phyloP scores from a whole-genome alignment of 2,329 filamentous ascomycete genomes.

The Verticillium zaregamsianum region DNA sequence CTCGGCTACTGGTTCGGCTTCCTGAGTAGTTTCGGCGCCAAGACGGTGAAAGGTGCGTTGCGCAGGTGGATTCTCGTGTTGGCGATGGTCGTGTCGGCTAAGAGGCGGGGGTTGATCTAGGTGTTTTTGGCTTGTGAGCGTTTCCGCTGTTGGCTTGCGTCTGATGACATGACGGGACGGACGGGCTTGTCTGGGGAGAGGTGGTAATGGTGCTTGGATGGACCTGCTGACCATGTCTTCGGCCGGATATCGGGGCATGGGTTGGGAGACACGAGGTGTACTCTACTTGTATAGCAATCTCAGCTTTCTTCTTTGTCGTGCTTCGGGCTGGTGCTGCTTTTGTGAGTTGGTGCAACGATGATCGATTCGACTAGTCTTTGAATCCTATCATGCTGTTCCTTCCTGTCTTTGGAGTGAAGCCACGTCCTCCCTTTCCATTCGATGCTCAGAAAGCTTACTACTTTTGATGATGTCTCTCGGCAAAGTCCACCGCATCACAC shows the following conservation, averaged over 20 bases:
- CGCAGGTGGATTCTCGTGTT: conserved; percentile 46
- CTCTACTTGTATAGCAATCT: conserved; percentile 4
- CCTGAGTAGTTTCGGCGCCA: conserved; percentile 47
- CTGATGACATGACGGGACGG: neutral
- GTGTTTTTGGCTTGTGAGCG: conserved; percentile 17
- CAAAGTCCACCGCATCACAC: too few species aligned
- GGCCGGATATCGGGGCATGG: neutral
- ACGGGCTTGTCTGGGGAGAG: neutral
- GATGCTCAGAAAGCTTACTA: too few species aligned
- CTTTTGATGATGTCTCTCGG: too few species aligned
- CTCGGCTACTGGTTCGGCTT: conserved; percentile 51
- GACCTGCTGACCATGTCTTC: neutral
- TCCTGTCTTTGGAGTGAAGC: too few species aligned
- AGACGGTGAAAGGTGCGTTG: conserved; percentile 44
- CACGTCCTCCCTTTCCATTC: too few species aligned
- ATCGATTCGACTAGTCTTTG: too few species aligned
- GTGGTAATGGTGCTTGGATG: neutral
- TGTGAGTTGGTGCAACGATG: too few species aligned
- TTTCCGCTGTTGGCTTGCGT: neutral
- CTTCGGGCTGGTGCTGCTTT: neutral
- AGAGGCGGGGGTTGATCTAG: conserved; percentile 25
- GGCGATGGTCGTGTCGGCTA: conserved; percentile 28
- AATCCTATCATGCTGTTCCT: too few species aligned
- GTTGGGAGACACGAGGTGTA: neutral
- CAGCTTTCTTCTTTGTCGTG: neutral